These are phyloP conservation scores for Tremellales sp. DNA, from an alignment of 1,284 basidiomycete genomes.

Conservation along the genomic window DNA sequence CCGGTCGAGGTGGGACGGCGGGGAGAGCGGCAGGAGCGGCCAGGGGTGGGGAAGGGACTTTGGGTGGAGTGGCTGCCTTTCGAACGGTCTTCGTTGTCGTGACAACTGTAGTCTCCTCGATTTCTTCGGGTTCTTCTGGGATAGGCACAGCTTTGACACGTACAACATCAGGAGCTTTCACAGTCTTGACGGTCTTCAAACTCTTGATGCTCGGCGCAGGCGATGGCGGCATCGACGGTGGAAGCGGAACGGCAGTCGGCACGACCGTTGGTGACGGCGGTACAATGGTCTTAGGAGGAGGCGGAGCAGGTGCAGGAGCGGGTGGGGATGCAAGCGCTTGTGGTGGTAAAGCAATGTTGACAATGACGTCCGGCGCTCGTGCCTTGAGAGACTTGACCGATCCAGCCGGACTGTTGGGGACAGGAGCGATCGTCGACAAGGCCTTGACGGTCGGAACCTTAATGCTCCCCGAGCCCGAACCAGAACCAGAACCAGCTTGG, in stretches of 20 bases:
- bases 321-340: conserved; percentile 11
- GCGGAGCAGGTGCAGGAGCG: conserved; percentile 5
- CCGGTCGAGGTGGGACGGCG: background rate
- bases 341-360: conserved; percentile 23
- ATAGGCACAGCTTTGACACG: background rate
- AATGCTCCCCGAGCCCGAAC: conserved; percentile 1
- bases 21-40: background rate
- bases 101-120: conserved; percentile 11
- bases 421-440: conserved; percentile 4
- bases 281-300: conserved; percentile 1
- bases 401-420: background rate
- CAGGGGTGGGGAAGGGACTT: background rate
- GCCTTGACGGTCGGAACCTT: conserved; percentile 14
- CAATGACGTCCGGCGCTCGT: conserved; percentile 17
- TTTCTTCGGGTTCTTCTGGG: conserved; percentile 4
- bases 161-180: background rate
- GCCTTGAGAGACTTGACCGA: background rate
- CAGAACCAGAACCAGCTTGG: background rate
- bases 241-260: conserved; percentile 6
- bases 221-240: conserved; percentile 1
- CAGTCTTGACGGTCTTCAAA: background rate
- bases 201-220: conserved; percentile 1
- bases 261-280: conserved; percentile 8
- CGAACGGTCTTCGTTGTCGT: conserved; percentile 13
- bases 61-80: conserved; percentile 1